Conservation (phyloP, 495 filamentous ascomycete genomes). For the Xylaria longipes region DNA sequence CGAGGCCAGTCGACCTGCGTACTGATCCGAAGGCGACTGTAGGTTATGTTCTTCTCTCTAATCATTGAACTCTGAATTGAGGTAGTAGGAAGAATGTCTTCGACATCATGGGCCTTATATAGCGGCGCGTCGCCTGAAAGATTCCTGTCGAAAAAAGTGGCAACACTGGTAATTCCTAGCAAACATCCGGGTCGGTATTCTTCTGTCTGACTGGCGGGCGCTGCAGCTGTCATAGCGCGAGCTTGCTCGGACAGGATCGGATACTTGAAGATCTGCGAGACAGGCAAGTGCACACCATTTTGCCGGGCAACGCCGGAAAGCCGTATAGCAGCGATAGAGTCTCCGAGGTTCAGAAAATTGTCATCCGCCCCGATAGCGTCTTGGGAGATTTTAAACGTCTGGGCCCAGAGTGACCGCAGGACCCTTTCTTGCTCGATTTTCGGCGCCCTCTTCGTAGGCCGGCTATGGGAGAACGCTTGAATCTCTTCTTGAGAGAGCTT, state of each 20-base stretch:
- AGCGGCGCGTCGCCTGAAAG: not conserved
- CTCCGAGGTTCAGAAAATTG: constrained; percentile 64
- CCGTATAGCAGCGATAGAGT: constrained; percentile 68
- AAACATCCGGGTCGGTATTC: constrained; percentile 4
- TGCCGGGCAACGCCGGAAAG: constrained; percentile 58
- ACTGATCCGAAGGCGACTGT: constrained; percentile 8
- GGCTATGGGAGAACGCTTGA: not conserved
- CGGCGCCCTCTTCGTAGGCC: not conserved
- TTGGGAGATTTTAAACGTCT: constrained; percentile 23
- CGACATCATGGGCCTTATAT: constrained; percentile 14
- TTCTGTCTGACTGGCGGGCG: not conserved
- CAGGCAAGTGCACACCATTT: not conserved
- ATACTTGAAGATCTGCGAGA: not conserved
- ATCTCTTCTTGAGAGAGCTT: not conserved
- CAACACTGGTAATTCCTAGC: not conserved
- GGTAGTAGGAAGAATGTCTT: constrained; percentile 19
- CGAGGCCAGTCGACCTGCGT: constrained; percentile 6
- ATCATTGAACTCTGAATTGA: not conserved
- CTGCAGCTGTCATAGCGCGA: not conserved
- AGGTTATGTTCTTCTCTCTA: not conserved
- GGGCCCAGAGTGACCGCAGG: constrained; percentile 28
- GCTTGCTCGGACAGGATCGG: constrained; percentile 9
- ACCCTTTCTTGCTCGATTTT: constrained; percentile 7
- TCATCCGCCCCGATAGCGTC: constrained; percentile 51
- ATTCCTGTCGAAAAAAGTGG: not conserved